Percentiles rank a stretch among this genome's conserved stretches.
phyloP scores from a whole-genome alignment of 73 alveolate species.

The Paramecium biaurelia region DNA sequence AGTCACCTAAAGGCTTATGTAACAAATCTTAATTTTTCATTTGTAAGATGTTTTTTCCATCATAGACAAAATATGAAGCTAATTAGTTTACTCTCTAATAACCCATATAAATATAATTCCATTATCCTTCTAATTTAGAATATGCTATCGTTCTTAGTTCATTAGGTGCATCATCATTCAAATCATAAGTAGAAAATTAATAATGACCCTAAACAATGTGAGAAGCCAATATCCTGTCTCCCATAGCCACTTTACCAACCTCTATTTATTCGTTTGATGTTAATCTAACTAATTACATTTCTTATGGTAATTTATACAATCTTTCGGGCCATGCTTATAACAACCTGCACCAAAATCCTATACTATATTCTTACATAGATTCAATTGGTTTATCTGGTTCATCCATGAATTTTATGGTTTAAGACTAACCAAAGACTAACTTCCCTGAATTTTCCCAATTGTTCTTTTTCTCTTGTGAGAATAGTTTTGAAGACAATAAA shows the following conservation, averaged over 20 bases:
- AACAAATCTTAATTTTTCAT: not conserved
- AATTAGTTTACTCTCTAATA: not conserved
- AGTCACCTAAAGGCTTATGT: constrained; percentile 10
- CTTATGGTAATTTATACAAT: not conserved
- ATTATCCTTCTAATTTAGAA: constrained; percentile 11
- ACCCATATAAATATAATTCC: constrained; percentile 37
- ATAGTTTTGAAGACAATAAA: not conserved
- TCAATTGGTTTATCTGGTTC: constrained; percentile 31
- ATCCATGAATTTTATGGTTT: not conserved
- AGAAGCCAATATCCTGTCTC: constrained; percentile 33
- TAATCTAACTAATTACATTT: constrained; percentile 23
- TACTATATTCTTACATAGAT: not conserved
- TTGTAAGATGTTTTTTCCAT: not conserved
- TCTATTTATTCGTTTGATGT: not conserved
- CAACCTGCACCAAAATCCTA: constrained; percentile 38
- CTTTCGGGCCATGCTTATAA: not conserved
- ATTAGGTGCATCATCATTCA: constrained; percentile 27
- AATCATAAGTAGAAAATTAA: constrained; percentile 37
- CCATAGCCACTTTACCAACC: constrained; percentile 4
- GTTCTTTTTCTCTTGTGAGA: not conserved
- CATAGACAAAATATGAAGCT: not conserved
- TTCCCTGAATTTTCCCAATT: not conserved
- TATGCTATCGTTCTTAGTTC: not conserved
- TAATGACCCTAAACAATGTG: not conserved
- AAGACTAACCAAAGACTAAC: not conserved